Percentiles rank a stretch among this genome's conserved stretches.
Evolutionary conservation across 1,284 basidiomycete species (phyloP).

Genomic region (Cystobasidium pallidum): DNA sequence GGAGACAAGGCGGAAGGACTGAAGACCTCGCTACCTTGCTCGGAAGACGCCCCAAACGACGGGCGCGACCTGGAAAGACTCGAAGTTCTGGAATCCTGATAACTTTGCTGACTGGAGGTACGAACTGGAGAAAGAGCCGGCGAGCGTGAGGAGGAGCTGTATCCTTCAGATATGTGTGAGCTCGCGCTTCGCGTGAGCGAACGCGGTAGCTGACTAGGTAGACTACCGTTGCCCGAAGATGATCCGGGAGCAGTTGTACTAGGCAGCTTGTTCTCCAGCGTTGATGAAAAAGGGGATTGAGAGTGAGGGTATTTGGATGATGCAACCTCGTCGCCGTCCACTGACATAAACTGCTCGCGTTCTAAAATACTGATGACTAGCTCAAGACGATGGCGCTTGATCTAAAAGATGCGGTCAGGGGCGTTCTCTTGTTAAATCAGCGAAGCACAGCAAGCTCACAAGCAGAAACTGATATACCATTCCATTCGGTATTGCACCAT

Average conservation of each 20-base stretch:
- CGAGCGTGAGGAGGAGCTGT: not conserved
- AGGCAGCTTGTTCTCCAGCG: not conserved
- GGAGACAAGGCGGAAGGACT: slow-evolving; percentile 1
- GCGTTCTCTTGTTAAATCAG: not conserved
- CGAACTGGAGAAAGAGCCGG: not conserved
- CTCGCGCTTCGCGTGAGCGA: slow-evolving; percentile 23
- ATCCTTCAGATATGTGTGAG: not conserved
- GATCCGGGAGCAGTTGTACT: slow-evolving; percentile 1
- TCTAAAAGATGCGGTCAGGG: not conserved
- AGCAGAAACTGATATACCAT: slow-evolving; percentile 15
- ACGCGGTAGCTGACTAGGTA: slow-evolving; percentile 13
- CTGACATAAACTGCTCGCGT: slow-evolving; percentile 26
- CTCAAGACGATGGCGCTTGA: slow-evolving; percentile 35
- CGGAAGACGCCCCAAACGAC: not conserved
- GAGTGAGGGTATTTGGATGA: not conserved
- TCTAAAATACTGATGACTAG: slow-evolving; percentile 45
- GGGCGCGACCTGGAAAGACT: slow-evolving; percentile 26
- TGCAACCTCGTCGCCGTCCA: slow-evolving; percentile 8
- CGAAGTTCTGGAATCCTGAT: slow-evolving; percentile 2
- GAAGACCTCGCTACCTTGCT: not conserved
- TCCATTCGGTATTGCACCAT: not conserved
- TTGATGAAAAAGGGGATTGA: slow-evolving; percentile 3
- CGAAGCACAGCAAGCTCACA: not conserved
- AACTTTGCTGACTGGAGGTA: not conserved
- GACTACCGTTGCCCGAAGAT: slow-evolving; percentile 5